Conservation (phyloP, 2,329 filamentous ascomycete genomes). For the Colletotrichum coccodes region DNA sequence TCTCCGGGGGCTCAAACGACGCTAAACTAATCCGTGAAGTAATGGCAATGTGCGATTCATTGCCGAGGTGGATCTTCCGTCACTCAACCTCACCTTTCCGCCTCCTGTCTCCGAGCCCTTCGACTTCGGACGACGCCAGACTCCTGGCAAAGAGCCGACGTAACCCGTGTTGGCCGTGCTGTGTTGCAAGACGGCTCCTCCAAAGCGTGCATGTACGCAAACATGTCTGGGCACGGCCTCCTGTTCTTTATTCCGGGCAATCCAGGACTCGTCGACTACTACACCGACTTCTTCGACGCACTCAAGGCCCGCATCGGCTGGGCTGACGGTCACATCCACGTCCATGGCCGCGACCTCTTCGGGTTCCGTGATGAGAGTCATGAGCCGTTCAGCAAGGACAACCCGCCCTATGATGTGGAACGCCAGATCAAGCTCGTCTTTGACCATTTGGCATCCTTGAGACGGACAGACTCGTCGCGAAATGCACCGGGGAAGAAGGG, state of each 20-base stretch:
- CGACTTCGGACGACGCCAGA: conserved; percentile 19
- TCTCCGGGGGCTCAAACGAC: background rate
- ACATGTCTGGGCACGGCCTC: conserved; percentile 51
- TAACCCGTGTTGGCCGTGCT: conserved; percentile 26
- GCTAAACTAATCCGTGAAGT: background rate
- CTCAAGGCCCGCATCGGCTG: conserved; percentile 41
- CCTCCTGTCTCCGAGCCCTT: background rate
- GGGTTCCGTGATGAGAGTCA: conserved; percentile 68
- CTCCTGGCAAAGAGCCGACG: conserved; percentile 5
- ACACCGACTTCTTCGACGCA: conserved; percentile 70
- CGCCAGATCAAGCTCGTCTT: conserved; percentile 61
- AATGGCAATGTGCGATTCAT: background rate
- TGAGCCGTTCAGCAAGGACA: conserved; percentile 51
- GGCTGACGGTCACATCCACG: conserved; percentile 54
- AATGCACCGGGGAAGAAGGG: conserved; percentile 40
- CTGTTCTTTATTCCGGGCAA: conserved; percentile 83
- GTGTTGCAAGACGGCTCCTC: background rate
- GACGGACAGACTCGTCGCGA: conserved; percentile 40
- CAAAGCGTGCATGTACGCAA: conserved; percentile 10
- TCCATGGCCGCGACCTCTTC: conserved; percentile 67
- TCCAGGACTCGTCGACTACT: conserved; percentile 80
- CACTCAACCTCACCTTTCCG: background rate
- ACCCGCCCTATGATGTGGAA: conserved; percentile 61
- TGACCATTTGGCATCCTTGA: conserved; percentile 44
- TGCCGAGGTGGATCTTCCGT: conserved; percentile 5